Base-by-base conservation (phyloP, 768 basidiomycete genomes). In the Suillus subaureus region DNA sequence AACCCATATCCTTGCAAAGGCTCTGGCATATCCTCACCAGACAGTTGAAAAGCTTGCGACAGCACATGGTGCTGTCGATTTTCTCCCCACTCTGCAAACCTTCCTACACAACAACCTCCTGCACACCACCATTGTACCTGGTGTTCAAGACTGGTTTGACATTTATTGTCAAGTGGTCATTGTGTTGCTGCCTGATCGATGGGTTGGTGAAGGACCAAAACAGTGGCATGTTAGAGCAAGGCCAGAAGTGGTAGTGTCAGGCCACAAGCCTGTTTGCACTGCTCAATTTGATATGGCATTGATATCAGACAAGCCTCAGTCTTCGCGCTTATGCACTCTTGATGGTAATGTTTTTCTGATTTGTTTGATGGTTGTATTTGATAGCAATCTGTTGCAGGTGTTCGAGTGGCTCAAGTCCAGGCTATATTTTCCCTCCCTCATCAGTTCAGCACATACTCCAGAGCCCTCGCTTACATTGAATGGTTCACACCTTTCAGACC, bases 51-150 rank as follows among this genome's bases (percentile, higher is more conserved):
- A 45, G 21, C n/a, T 66, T n/a, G 61, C 33, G n/a, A 51, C 4
- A 6, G 40, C 13, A 16, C 47, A 66, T 64, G 62, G 65, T 5
- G 40, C 65, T 21, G 28, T 6, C 12, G 28, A 66, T 45, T 64
- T 66, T 51, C 31, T 64, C 61, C 28, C 64, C 5, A 5, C 56
- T 33, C 58, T 64, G 1, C 37, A 28, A n/a, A 4, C 28, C 16
- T 62, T 45, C 49, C 40, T 62, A 28, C 23, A 12, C 7, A 62
- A 26, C 11, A 11, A 26, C 23, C 45, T 62, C 23, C 61, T 4
- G 1, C 26, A 51, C 15, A n/a, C 13, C 5, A 31, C 15, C 9
- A 31, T 49, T 5, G 2, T 23, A n/a, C 61, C 61, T 33, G 15
- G 39, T 12, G 4, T 26, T 28, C 39, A 43, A 9, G 61, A 62